Percentiles rank a stretch among this genome's conserved stretches.
Conservation (phyloP, 2,329 filamentous ascomycete genomes). For the Aspergillus niger region DNA sequence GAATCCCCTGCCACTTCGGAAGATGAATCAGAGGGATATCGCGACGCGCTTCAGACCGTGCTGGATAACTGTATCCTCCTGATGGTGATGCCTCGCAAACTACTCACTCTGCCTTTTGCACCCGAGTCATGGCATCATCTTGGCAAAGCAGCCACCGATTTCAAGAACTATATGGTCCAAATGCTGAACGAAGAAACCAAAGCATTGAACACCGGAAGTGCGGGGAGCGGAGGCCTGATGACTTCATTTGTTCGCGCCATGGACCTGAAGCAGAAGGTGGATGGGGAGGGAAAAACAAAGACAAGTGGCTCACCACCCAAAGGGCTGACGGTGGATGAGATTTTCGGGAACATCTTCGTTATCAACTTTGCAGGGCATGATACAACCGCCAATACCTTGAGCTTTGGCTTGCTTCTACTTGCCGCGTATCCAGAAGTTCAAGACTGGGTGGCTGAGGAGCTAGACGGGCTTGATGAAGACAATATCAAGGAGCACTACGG, state of each 20-base stretch:
- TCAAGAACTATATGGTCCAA: slow-evolving; percentile 4
- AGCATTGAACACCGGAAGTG: not conserved
- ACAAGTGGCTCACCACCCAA: not conserved
- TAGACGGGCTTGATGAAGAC: not conserved
- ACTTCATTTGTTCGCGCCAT: slow-evolving; percentile 12
- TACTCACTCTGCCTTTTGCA: not conserved
- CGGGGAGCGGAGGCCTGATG: slow-evolving; percentile 4
- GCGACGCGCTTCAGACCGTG: slow-evolving; percentile 6
- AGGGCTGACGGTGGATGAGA: slow-evolving; percentile 5
- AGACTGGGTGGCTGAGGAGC: slow-evolving; percentile 11
- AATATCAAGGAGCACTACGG: not conserved
- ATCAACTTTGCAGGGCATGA: slow-evolving; percentile 13
- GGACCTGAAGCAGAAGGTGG: slow-evolving; percentile 8
- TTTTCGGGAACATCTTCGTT: slow-evolving; percentile 10
- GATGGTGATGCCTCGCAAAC: slow-evolving; percentile 3
- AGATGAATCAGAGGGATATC: not conserved
- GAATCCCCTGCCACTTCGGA: not conserved
- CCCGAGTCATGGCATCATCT: slow-evolving; percentile 1
- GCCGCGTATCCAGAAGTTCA: slow-evolving; percentile 6
- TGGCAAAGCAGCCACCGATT: not conserved
- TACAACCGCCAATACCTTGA: slow-evolving; percentile 9
- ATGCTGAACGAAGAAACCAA: slow-evolving; percentile 9
- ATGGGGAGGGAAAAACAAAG: not conserved
- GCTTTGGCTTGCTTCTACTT: slow-evolving; percentile 2
- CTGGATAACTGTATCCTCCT: slow-evolving; percentile 11